Percentiles rank a stretch among this genome's conserved stretches.
Evolutionary conservation across 2,329 filamentous ascomycete genomes (phyloP).

Genomic region (Colletotrichum gloeosporioides): DNA sequence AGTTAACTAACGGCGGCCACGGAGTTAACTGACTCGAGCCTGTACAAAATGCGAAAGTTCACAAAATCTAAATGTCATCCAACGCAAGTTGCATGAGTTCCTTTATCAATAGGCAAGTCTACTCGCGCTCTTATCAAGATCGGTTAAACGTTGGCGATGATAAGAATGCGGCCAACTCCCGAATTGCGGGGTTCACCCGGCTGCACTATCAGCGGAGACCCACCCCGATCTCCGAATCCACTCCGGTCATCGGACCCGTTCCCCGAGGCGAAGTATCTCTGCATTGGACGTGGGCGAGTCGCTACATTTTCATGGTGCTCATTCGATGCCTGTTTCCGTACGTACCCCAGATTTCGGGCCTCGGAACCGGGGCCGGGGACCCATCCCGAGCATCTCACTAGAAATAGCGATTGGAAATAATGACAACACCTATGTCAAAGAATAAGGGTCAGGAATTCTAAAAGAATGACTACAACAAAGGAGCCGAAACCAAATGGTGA

Average conservation of each 20-base stretch:
- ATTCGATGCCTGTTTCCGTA: neutral
- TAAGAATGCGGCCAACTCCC: neutral
- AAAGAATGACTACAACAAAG: neutral
- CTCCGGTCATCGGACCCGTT: conserved; percentile 6
- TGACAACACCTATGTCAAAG: neutral
- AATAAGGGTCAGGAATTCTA: no score
- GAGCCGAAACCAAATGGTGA: accelerated
- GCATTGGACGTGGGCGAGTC: neutral
- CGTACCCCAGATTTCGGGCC: neutral
- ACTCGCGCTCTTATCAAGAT: neutral
- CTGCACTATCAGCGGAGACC: neutral
- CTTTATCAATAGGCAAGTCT: accelerated
- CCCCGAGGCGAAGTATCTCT: neutral
- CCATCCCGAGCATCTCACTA: neutral
- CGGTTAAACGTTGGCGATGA: neutral
- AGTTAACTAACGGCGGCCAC: neutral
- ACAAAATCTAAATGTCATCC: no score
- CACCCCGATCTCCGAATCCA: conserved; percentile 18
- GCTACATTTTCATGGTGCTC: neutral
- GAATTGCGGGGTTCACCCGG: neutral
- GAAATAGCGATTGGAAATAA: accelerated
- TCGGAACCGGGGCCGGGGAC: neutral
- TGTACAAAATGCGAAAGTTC: no score
- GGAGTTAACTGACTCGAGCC: no score
- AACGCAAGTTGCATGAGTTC: neutral